These are phyloP conservation scores for Neobulgaria alba DNA, from an alignment of 2,329 filamentous ascomycete genomes.

Conservation along the genomic window DNA sequence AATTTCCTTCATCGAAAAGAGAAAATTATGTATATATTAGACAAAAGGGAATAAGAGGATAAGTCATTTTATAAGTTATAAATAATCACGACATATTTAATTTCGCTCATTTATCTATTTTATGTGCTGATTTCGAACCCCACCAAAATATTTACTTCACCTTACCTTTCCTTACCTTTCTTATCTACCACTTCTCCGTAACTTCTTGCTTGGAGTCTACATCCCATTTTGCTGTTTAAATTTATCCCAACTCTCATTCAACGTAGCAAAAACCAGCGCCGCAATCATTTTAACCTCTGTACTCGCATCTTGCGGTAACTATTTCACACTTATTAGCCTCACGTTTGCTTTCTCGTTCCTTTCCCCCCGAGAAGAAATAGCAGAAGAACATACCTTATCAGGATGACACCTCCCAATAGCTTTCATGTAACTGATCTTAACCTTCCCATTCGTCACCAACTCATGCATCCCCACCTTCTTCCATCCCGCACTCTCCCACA, in stretches of 20 bases:
- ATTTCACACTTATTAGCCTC: constrained; percentile 6
- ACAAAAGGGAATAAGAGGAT: too few relatives aligned
- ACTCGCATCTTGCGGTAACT: constrained; percentile 56
- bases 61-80: too few relatives aligned
- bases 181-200: too few relatives aligned
- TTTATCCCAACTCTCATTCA: constrained; percentile 67
- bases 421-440: constrained; percentile 98
- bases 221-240: constrained; percentile 62
- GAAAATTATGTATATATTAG: too few relatives aligned
- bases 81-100: too few relatives aligned
- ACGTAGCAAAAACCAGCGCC: constrained; percentile 55
- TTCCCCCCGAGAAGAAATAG: not conserved
- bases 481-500: constrained; percentile 92
- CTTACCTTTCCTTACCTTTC: too few relatives aligned
- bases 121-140: too few relatives aligned
- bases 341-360: not conserved
- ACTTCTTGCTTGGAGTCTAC: too few relatives aligned
- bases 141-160: too few relatives aligned
- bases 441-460: constrained; percentile 83
- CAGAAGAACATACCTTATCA: constrained; percentile 69
- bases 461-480: constrained; percentile 95
- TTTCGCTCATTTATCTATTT: too few relatives aligned
- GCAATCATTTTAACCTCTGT: constrained; percentile 61
- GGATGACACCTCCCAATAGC: constrained; percentile 97
- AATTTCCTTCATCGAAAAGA: too few relatives aligned